These are phyloP conservation scores for Ceriops decandra DNA, from an alignment of 345 rosid species.

Conservation along the genomic window DNA sequence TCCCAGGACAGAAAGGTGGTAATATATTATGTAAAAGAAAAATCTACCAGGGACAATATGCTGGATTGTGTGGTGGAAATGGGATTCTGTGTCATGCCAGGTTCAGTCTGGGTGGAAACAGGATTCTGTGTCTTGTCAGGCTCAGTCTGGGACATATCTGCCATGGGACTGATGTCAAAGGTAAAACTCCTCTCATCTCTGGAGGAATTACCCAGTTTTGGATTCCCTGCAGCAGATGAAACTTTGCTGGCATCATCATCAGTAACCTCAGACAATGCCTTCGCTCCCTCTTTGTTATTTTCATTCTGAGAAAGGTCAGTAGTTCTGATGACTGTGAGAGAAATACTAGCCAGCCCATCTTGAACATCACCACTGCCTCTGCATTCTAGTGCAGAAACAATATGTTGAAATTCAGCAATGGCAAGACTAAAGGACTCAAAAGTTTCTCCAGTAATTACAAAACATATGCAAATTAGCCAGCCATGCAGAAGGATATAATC, in stretches of 20 bases:
- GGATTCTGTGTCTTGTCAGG: constrained; percentile 16
- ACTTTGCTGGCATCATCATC: constrained; percentile 21
- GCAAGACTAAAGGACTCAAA: constrained; percentile 23
- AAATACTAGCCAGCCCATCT: constrained; percentile 42
- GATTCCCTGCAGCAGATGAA: constrained; percentile 26
- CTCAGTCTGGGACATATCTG: constrained; percentile 22
- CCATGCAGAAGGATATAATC: no score
- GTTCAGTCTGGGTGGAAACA: constrained; percentile 26
- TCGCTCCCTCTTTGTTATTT: constrained; percentile 34
- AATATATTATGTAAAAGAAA: background rate
- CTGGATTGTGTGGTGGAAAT: constrained; percentile 32
- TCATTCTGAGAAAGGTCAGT: constrained; percentile 37
- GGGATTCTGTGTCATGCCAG: constrained; percentile 15
- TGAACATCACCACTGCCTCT: constrained; percentile 29
- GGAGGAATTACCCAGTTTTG: constrained; percentile 39
- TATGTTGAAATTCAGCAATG: constrained; percentile 31
- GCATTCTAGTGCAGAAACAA: constrained; percentile 31
- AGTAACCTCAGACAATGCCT: constrained; percentile 22
- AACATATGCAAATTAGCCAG: background rate
- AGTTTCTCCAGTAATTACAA: background rate
- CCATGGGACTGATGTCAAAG: constrained; percentile 41
- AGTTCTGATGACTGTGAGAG: constrained; percentile 36
- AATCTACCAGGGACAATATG: constrained; percentile 23
- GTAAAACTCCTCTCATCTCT: constrained; percentile 53
- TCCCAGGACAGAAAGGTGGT: no score